These are phyloP conservation scores for Lichtheimia ramosa DNA, from an alignment of 371 early-diverging fungal species.

Conservation along the genomic window DNA sequence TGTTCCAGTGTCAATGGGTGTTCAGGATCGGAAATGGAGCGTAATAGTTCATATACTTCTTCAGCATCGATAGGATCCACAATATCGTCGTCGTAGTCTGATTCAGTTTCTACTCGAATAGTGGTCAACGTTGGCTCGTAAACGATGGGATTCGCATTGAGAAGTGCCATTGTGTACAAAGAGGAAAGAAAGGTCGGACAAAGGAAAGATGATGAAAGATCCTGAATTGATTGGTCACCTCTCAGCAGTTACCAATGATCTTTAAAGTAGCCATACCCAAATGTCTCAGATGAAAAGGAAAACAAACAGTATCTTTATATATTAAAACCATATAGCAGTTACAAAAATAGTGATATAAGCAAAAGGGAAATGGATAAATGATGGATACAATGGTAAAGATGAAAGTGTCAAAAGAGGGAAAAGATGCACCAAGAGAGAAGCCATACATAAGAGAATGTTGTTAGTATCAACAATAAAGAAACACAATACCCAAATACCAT, in stretches of 20 bases:
- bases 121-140: slow-evolving; percentile 61
- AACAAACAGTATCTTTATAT: too few species aligned
- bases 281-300: too few species aligned
- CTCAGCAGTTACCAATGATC: background rate
- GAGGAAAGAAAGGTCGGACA: background rate
- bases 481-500: too few species aligned
- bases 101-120: slow-evolving; percentile 51
- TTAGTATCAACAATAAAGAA: too few species aligned
- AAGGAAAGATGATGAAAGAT: background rate
- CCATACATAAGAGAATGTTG: too few species aligned
- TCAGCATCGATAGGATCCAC: slow-evolving; percentile 81
- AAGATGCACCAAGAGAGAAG: too few species aligned
- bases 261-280: background rate
- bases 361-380: too few species aligned
- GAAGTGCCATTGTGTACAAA: slow-evolving; percentile 37
- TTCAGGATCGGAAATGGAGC: slow-evolving; percentile 99
- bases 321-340: too few species aligned
- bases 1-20: slow-evolving; percentile 97
- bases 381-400: too few species aligned
- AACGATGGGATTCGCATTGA: slow-evolving; percentile 86
- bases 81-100: slow-evolving; percentile 69
- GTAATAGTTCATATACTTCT: slow-evolving; percentile 92
- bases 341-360: too few species aligned
- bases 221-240: too few species aligned
- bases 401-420: too few species aligned